Evolutionary conservation across 139 green algal genomes (phyloP).

Genomic region (Prasinococcaceae sp.): DNA sequence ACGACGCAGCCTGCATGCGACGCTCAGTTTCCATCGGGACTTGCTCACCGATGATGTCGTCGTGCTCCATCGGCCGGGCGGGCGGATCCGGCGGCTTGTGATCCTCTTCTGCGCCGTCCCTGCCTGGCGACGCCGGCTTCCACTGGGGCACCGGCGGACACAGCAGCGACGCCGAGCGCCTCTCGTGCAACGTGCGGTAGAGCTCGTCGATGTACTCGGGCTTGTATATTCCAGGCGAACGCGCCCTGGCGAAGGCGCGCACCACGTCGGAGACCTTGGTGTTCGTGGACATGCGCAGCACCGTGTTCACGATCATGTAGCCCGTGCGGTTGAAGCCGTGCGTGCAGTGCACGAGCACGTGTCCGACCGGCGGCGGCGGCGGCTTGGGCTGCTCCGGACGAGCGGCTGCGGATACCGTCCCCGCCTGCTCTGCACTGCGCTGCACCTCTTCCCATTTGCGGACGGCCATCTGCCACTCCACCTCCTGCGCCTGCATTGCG

Average conservation of each 20-base stretch:
- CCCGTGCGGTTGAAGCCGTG: conserved; percentile 95
- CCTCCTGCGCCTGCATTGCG: neutral
- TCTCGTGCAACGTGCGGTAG: conserved; percentile 71
- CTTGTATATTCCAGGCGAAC: conserved; percentile 95
- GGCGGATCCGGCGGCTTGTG: no score
- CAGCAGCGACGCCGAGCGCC: neutral
- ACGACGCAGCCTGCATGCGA: no score
- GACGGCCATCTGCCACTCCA: conserved; percentile 34
- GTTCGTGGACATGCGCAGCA: neutral
- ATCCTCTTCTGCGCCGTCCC: no score
- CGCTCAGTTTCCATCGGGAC: conserved; percentile 46
- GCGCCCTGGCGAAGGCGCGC: conserved; percentile 53
- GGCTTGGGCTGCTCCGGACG: conserved; percentile 8
- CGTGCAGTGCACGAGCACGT: conserved; percentile 86
- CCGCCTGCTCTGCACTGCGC: conserved; percentile 1
- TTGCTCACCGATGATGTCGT: conserved; percentile 68
- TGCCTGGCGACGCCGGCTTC: conserved; percentile 5
- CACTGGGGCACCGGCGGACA: conserved; percentile 5
- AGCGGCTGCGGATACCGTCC: neutral
- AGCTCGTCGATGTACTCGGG: conserved; percentile 76
- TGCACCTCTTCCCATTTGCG: conserved; percentile 11
- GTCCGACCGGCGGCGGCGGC: no score
- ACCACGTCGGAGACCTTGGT: conserved; percentile 4
- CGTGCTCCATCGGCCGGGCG: conserved; percentile 53
- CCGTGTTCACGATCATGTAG: conserved; percentile 50